These are phyloP conservation scores for Ceratopteris richardii DNA, from an alignment of 75 land plant genomes.

Conservation along the genomic window DNA sequence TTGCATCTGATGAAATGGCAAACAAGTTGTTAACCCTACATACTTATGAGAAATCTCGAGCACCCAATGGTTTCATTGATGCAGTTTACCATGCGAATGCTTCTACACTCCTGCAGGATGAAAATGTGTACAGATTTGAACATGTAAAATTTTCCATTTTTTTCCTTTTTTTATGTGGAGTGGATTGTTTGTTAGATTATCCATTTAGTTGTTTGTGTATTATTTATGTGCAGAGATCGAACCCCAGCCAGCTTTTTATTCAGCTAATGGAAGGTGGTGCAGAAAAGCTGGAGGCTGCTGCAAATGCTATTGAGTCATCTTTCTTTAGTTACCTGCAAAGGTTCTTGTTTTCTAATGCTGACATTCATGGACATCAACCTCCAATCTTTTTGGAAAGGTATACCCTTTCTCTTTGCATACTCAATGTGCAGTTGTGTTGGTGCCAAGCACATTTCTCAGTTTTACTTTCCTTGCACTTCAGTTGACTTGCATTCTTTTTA, in stretches of 20 bases:
- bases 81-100: constrained; percentile 83
- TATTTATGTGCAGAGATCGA: constrained; percentile 32
- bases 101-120: constrained; percentile 73
- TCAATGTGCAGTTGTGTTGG: too few relatives aligned
- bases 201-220: not conserved
- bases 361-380: constrained; percentile 22
- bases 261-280: too few relatives aligned
- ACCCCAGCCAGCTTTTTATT: too few relatives aligned
- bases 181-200: not conserved
- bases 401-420: too few relatives aligned
- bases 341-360: constrained; percentile 51
- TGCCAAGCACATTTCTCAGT: not conserved
- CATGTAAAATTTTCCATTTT: constrained; percentile 49
- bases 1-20: constrained; percentile 74
- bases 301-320: too few relatives aligned
- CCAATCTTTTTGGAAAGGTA: not conserved
- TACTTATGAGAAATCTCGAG: constrained; percentile 72
- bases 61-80: constrained; percentile 57
- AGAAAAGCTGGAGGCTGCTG: too few relatives aligned
- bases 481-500: not conserved
- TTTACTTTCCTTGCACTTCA: not conserved
- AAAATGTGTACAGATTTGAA: constrained; percentile 78
- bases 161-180: not conserved
- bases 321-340: too few relatives aligned
- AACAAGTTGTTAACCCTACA: constrained; percentile 72